phyloP scores from a whole-genome alignment of 2,329 filamentous ascomycete genomes.

The Coniochaeta ligniaria region DNA sequence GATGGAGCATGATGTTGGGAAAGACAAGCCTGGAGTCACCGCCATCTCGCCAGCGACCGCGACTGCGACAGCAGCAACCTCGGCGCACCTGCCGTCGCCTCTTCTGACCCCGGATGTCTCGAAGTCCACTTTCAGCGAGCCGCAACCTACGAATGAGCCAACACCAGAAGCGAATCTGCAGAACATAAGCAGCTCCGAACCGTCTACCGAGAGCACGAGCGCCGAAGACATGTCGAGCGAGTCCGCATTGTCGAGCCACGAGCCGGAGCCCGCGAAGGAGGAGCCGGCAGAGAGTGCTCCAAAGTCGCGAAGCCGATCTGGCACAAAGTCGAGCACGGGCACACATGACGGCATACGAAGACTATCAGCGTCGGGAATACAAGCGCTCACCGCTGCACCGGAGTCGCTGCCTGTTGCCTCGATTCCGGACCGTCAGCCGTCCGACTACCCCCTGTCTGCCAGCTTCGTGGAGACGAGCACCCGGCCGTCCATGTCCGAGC shows the following conservation, averaged over 20 bases:
- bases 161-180: neutral
- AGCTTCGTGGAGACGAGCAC: slow-evolving; percentile 24
- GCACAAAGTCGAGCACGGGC: slow-evolving; percentile 18
- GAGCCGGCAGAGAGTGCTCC: neutral
- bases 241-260: neutral
- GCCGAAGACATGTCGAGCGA: slow-evolving; percentile 6
- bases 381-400: slow-evolving; percentile 47
- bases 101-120: neutral
- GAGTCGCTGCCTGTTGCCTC: slow-evolving; percentile 51
- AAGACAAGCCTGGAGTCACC: neutral
- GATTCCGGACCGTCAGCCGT: slow-evolving; percentile 26
- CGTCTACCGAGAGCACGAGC: slow-evolving; percentile 15
- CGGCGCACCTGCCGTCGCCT: neutral
- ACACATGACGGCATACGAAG: slow-evolving; percentile 41
- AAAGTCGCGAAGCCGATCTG: slow-evolving; percentile 16
- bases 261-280: neutral
- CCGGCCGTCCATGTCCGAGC: slow-evolving; percentile 23
- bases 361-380: slow-evolving; percentile 51
- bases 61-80: neutral
- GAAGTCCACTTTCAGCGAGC: neutral
- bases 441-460: slow-evolving; percentile 28
- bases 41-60: neutral
- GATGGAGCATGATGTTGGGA: neutral
- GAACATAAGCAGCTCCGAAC: slow-evolving; percentile 10
- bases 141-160: neutral